Evolutionary conservation across 2,329 filamentous ascomycete species (phyloP), one percentile per base, ranked within the genome.

Genomic region (Thielaviopsis punctulata): DNA sequence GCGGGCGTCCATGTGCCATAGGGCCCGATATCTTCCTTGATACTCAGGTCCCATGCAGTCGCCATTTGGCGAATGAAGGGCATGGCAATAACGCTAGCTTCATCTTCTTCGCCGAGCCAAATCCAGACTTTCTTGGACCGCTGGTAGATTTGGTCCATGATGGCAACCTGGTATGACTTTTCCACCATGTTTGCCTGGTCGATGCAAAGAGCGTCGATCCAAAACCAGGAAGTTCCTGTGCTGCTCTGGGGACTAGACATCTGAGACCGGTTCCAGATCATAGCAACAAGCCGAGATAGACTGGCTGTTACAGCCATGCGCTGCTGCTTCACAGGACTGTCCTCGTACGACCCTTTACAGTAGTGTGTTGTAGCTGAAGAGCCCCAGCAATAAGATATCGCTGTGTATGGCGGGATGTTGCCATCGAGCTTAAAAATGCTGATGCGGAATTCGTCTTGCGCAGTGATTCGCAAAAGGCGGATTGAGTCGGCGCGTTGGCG

Each of bases 181-280:
- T 61, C 60, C 4, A 46, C 39, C 18, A 45, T 39, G 27, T 58
- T 53, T 5, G 27, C 21, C 23, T 61, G 59, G 53, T 61, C 57
- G 50, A 61, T 61, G 49, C 59, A 61, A 10, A 61, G 55, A n/a
- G 52, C 56, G 25, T 61, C 59, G 5, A 58, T 55, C 60, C 60
- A 61, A 6, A 58, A n/a, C 48, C 48, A 50, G 4, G 30, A 3
- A 12, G 10, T 9, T 2, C 9, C 27, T 33, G 27, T n/a, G n/a
- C n/a, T n/a, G n/a, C n/a, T n/a, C n/a, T n/a, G n/a, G n/a, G n/a
- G n/a, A n/a, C n/a, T n/a, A n/a, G n/a, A n/a, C n/a, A n/a, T n/a
- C n/a, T n/a, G n/a, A n/a, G n/a, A n/a, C 2, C 13, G 7, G 9
- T 2, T 15, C 30, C 30, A 36, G 12, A 36, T 36, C 7, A 36